phyloP scores from a whole-genome alignment of 148 eudicot genomes.

The Rhododendron kiyosumense region DNA sequence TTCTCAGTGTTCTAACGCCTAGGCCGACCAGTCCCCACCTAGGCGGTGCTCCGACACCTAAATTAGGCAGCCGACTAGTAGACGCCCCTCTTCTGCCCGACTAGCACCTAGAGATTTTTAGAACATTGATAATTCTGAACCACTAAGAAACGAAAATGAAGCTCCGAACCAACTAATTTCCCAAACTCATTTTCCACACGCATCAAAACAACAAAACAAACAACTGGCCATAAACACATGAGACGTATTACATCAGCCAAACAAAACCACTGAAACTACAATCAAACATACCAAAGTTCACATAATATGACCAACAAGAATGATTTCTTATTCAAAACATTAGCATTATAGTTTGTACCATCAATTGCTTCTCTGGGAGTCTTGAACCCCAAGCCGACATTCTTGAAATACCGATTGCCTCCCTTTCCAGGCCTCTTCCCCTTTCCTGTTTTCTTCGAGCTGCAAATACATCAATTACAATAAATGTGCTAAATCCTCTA shows the following conservation, averaged over 20 bases:
- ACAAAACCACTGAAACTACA: background rate
- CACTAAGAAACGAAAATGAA: background rate
- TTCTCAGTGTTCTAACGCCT: too few species aligned
- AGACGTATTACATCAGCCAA: background rate
- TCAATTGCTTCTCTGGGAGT: constrained; percentile 36
- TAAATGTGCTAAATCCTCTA: background rate
- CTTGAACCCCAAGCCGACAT: constrained; percentile 32
- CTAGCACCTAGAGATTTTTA: too few species aligned
- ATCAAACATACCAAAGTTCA: background rate
- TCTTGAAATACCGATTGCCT: constrained; percentile 29
- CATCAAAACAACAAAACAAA: background rate
- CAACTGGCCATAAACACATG: background rate
- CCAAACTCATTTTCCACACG: background rate
- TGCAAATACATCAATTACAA: background rate
- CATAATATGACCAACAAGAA: background rate
- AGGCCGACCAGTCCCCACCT: too few species aligned
- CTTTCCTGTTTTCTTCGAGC: constrained; percentile 30
- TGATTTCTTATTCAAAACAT: background rate
- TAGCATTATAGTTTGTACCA: constrained; percentile 11
- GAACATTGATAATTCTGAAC: background rate
- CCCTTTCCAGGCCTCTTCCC: constrained; percentile 39
- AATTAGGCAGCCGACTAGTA: too few species aligned
- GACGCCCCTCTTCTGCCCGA: too few species aligned
- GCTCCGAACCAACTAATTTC: background rate
- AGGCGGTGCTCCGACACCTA: too few species aligned